phyloP scores from a whole-genome alignment of 495 filamentous ascomycete genomes.

The Delitschia confertaspora region DNA sequence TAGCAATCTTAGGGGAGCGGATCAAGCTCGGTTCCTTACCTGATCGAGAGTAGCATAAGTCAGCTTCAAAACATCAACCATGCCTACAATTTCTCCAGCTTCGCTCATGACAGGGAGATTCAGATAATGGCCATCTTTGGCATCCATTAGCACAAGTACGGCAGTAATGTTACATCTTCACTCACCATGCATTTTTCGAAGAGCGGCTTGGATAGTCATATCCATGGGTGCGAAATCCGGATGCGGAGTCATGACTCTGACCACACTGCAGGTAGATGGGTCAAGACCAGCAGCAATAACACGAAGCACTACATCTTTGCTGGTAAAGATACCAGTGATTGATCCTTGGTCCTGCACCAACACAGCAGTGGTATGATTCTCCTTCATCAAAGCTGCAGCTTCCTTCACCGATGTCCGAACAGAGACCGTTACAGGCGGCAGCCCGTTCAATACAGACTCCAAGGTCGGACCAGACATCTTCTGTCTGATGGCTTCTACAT shows the following conservation, averaged over 20 bases:
- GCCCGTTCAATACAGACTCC: constrained; percentile 84
- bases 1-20: constrained; percentile 14
- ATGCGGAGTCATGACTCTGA: constrained; percentile 97
- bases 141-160: constrained; percentile 8
- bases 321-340: constrained; percentile 98
- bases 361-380: constrained; percentile 93
- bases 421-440: constrained; percentile 87
- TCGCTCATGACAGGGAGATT: constrained; percentile 99
- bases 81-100: constrained; percentile 90
- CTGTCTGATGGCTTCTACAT: constrained; percentile 84
- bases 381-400: constrained; percentile 90
- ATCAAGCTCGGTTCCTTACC: no score
- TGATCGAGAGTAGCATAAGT: constrained; percentile 98
- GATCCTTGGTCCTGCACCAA: constrained; percentile 93
- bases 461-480: constrained; percentile 98
- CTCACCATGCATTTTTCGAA: constrained; percentile 98
- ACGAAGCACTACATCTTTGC: constrained; percentile 96
- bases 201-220: constrained; percentile 96
- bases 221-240: constrained; percentile 97
- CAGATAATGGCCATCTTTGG: constrained; percentile 90
- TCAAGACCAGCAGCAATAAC: constrained; percentile 96
- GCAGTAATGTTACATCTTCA: not conserved
- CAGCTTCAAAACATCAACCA: constrained; percentile 97
- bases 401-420: constrained; percentile 94
- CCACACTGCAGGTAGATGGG: constrained; percentile 89